Conservation (phyloP, 2,329 filamentous ascomycete species). For the Alternaria angustiovoidea region DNA sequence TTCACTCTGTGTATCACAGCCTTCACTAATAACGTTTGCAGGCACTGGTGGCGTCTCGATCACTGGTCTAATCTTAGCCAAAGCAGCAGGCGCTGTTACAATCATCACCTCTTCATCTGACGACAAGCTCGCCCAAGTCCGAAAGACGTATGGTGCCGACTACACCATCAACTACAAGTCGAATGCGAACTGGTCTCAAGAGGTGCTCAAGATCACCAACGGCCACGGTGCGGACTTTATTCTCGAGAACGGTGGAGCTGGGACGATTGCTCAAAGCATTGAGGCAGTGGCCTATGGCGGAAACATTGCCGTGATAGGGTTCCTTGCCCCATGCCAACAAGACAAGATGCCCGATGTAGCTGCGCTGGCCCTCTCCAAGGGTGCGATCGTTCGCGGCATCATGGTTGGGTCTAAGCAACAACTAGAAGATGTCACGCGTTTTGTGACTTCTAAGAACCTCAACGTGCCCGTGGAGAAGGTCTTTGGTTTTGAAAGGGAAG, state of each 20-base stretch:
- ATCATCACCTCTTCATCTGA: slow-evolving; percentile 62
- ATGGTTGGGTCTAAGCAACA: slow-evolving; percentile 66
- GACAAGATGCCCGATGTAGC: slow-evolving; percentile 45
- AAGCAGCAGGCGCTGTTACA: slow-evolving; percentile 56
- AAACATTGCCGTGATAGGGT: slow-evolving; percentile 57
- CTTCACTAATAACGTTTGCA: slow-evolving; percentile 3
- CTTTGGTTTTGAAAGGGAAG: slow-evolving; percentile 43
- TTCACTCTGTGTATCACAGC: neutral
- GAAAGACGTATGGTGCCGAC: slow-evolving; percentile 54
- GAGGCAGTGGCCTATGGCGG: slow-evolving; percentile 57
- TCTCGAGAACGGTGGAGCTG: slow-evolving; percentile 53
- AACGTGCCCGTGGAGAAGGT: slow-evolving; percentile 39
- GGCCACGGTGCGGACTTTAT: slow-evolving; percentile 56
- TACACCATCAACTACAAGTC: slow-evolving; percentile 61
- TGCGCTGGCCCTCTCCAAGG: slow-evolving; percentile 38
- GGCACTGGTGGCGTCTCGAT: slow-evolving; percentile 53
- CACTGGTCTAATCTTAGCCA: slow-evolving; percentile 27
- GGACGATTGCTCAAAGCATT: slow-evolving; percentile 53
- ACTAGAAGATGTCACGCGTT: slow-evolving; percentile 48
- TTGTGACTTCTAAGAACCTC: slow-evolving; percentile 42
- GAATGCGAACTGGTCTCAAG: slow-evolving; percentile 55
- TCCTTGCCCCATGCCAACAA: slow-evolving; percentile 36
- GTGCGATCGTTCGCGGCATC: slow-evolving; percentile 56
- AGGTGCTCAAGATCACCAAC: slow-evolving; percentile 56
- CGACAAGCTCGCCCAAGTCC: slow-evolving; percentile 57